Percentiles rank a stretch among this genome's conserved stretches.
Evolutionary conservation across 2,329 filamentous ascomycete species (phyloP).

Genomic region (Colletotrichum musae): DNA sequence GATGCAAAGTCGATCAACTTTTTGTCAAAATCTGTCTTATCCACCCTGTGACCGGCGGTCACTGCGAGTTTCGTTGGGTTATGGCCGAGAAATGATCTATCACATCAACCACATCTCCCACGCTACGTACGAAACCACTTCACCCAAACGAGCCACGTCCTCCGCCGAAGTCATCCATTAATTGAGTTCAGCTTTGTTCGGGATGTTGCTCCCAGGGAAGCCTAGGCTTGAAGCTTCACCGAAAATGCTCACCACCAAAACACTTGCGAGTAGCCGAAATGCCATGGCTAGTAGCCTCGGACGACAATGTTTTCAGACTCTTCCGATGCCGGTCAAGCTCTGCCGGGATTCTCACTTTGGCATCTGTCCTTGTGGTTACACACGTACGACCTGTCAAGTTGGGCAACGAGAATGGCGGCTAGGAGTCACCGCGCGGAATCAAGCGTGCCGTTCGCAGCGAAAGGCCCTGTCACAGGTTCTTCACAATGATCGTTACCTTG

Average conservation of each 20-base stretch:
- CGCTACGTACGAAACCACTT: conserved; percentile 2
- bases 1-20: conserved; percentile 33
- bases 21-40: conserved; percentile 15
- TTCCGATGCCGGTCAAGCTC: not conserved
- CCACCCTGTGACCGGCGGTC: conserved; percentile 2
- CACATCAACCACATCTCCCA: conserved; percentile 25
- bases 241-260: not conserved
- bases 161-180: conserved; percentile 6
- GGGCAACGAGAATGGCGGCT: not conserved
- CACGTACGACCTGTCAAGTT: conserved; percentile 10
- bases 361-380: not conserved
- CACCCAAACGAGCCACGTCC: conserved; percentile 1
- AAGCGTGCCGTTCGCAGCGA: conserved; percentile 9
- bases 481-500: conserved; percentile 6
- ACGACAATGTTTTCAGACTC: too few relatives aligned
- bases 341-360: not conserved
- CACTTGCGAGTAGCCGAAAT: too few relatives aligned
- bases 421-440: not conserved
- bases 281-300: too few relatives aligned
- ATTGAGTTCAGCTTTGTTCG: conserved; percentile 1
- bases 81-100: conserved; percentile 23
- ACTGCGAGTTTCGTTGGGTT: conserved; percentile 14
- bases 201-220: not conserved
- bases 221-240: conserved; percentile 5
- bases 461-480: not conserved